phyloP scores from a whole-genome alignment of 805 yeast genomes.

The Cyberlindnera nakhonratchasimensis region DNA sequence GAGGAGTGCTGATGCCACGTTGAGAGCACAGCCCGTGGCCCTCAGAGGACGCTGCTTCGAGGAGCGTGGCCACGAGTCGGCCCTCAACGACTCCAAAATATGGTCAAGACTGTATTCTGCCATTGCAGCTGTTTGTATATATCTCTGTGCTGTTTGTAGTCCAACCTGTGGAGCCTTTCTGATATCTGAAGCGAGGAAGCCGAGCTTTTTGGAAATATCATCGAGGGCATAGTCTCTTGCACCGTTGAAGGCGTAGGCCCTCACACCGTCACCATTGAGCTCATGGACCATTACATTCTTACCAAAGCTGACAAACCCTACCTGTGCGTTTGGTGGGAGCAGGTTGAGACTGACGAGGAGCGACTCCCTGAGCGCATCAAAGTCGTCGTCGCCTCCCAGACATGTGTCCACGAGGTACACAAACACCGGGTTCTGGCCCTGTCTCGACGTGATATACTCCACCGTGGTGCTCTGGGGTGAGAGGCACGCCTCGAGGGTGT shows the following conservation, averaged over 20 bases:
- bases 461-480: conserved; percentile 40
- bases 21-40: conserved; percentile 59
- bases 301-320: conserved; percentile 59
- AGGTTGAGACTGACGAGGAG: conserved; percentile 42
- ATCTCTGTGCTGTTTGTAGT: conserved; percentile 11
- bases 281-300: conserved; percentile 59
- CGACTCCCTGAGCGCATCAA: conserved; percentile 49
- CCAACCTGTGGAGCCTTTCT: conserved; percentile 10
- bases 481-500: too few species aligned
- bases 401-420: conserved; percentile 58
- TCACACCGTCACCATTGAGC: conserved; percentile 33
- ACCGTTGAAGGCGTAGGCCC: conserved; percentile 52
- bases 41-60: conserved; percentile 47
- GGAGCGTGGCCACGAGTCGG: conserved; percentile 47
- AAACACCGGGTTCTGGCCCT: conserved; percentile 37
- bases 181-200: conserved; percentile 37
- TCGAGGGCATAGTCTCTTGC: conserved; percentile 45
- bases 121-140: conserved; percentile 20
- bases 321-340: conserved; percentile 51
- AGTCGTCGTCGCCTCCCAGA: conserved; percentile 47
- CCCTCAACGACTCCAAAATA: conserved; percentile 45
- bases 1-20: conserved; percentile 40
- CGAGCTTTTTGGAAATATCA: conserved; percentile 44
- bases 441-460: conserved; percentile 39
- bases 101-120: conserved; percentile 47